These are phyloP conservation scores for Solanum sejunctum DNA, from an alignment of 257 asterid species.

Conservation along the genomic window DNA sequence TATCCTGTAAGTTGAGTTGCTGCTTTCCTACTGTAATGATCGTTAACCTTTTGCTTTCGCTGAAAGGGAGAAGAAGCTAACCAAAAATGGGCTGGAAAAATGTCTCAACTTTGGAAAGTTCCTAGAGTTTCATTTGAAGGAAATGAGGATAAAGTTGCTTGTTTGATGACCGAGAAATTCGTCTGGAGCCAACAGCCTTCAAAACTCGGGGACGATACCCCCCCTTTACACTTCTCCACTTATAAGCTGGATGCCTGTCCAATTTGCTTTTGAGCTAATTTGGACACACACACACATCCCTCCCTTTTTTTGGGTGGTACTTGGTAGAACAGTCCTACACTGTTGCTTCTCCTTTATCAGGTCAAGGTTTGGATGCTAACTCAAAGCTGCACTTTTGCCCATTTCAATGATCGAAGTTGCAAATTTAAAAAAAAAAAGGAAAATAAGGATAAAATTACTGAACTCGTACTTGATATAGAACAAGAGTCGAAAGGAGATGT, in stretches of 20 bases:
- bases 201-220: not conserved
- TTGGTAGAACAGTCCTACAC: too few relatives aligned
- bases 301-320: too few relatives aligned
- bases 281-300: too few relatives aligned
- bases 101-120: not conserved
- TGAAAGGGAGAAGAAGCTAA: not conserved
- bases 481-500: not conserved
- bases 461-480: not conserved
- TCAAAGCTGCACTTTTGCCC: too few relatives aligned
- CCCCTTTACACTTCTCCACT: not conserved
- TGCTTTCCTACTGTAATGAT: not conserved
- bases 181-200: not conserved
- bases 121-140: not conserved
- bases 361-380: too few relatives aligned
- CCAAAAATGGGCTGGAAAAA: not conserved
- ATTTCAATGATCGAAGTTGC: too few relatives aligned
- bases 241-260: not conserved
- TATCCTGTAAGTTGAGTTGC: not conserved
- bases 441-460: not conserved
- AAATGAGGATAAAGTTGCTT: not conserved
- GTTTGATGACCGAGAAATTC: not conserved
- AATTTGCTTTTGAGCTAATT: too few relatives aligned
- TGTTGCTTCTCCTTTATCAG: too few relatives aligned
- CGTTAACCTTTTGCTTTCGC: not conserved
- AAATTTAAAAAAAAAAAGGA: not conserved